These are phyloP conservation scores for Mycena venus DNA, from an alignment of 768 basidiomycete species.

Conservation along the genomic window DNA sequence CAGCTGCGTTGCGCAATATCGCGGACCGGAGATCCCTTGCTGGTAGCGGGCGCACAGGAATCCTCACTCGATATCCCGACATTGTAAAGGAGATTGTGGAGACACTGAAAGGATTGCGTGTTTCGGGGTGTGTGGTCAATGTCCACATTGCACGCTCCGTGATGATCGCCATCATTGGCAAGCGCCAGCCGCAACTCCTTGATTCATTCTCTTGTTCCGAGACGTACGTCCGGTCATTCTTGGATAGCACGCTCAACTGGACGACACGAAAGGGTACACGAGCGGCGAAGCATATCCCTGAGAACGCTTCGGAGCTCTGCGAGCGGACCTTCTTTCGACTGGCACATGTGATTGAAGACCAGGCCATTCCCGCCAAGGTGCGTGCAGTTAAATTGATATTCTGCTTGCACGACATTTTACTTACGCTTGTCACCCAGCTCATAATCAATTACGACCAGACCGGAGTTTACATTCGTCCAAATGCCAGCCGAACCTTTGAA, in stretches of 20 bases:
- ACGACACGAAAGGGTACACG: background rate
- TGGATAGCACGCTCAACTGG: background rate
- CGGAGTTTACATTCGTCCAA: background rate
- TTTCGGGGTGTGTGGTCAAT: background rate
- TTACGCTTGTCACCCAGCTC: background rate
- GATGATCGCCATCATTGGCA: background rate
- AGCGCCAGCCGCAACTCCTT: background rate
- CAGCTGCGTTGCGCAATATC: background rate
- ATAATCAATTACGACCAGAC: constrained; percentile 2
- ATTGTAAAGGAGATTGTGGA: background rate
- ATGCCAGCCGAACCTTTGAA: background rate
- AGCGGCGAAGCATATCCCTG: no score
- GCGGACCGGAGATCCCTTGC: background rate
- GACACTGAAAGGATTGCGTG: background rate
- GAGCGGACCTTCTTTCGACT: background rate
- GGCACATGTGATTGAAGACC: background rate
- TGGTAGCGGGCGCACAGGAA: background rate
- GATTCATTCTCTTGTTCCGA: background rate
- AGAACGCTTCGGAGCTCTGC: background rate
- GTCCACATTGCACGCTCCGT: background rate
- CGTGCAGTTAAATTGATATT: background rate
- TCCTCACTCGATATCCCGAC: background rate
- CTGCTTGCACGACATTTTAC: background rate
- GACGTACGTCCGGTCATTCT: background rate
- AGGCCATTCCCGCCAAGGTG: background rate